Evolutionary conservation across 495 filamentous ascomycete species (phyloP), one percentile per base, ranked within the genome.

Genomic region (Penicillium argentinense): DNA sequence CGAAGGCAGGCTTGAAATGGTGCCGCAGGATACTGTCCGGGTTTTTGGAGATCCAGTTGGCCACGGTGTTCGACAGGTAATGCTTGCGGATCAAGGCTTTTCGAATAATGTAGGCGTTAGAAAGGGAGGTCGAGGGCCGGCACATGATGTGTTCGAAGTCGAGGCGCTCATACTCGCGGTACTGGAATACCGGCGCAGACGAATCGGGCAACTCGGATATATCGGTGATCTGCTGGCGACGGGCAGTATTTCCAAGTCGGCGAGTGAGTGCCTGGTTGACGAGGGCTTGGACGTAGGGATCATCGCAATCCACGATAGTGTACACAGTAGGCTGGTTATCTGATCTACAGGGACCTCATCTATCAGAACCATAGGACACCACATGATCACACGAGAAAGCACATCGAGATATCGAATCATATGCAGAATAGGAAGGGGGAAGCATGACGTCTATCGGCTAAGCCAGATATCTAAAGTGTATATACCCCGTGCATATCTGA

Each of bases 21-120:
- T 71, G 70, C 33, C 68, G 71, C 1, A 98, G 73, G 2, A 82
- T 63, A 13, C 83, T 87, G 25, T 77, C 68, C 0, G 92, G 89
- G 53, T 91, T 71, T 58, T 98, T 98, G 14, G 84, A 78, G 9
- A 86, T 69, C 86, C 90, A 95, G 53, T 83, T 83, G 29, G 81
- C 71, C 26, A 95, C 78, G 0, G 92, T 96, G 12, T 83, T 81
- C 4, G 83, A 79, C 3, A 98, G 77, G 62, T 89, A 96, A 62
- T 98, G 93, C 64, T 98, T 98, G 38, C 93, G 81, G 57, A 97
- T 96, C n/a, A 98, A 71, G 1, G 93, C 93, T 76, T 97, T 97
- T 56, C 93, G 90, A 64, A 96, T 91, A 57, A 96, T 81, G 61
- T 95, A 97, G 49, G 85, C 83, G 62, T 93, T 95, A 25, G 80